A percentile compares a stretch with the other conserved stretches of the same genome.
Conservation (phyloP, 176 grass and related monocot genomes). For the Chloris gayana region DNA sequence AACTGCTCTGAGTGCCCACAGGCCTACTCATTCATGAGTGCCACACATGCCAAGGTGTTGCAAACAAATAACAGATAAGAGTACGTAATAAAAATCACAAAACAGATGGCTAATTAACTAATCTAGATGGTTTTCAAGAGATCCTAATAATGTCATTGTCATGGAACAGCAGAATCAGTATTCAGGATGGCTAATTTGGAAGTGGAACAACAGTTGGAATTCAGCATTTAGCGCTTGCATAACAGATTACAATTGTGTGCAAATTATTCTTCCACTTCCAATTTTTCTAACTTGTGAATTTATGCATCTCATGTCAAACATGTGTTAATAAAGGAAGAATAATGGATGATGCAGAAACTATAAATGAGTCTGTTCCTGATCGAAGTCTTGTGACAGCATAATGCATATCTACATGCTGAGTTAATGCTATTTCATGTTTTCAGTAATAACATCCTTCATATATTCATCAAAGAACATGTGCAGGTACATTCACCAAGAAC, state of each 20-base stretch:
- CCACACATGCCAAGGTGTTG: too few species aligned
- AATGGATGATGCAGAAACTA: neutral
- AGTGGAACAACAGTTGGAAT: neutral
- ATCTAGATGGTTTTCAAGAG: too few species aligned
- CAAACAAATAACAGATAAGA: too few species aligned
- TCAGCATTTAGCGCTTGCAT: constrained; percentile 1
- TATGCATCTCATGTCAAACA: neutral
- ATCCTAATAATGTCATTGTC: too few species aligned
- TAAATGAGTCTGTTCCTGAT: neutral
- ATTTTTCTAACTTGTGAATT: too few species aligned
- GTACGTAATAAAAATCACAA: too few species aligned
- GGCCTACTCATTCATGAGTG: too few species aligned
- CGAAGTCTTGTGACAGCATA: neutral
- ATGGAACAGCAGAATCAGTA: neutral
- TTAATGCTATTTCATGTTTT: neutral
- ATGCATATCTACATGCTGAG: neutral
- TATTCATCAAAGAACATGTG: neutral
- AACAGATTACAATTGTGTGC: neutral
- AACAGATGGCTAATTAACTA: too few species aligned
- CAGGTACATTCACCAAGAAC: neutral
- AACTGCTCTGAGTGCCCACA: too few species aligned
- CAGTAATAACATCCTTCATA: neutral
- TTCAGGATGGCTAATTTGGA: too few species aligned
- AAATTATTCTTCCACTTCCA: neutral
- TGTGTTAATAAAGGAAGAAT: neutral